A percentile compares a stretch with the other conserved stretches of the same genome.
Evolutionary conservation across 1,284 basidiomycete species (phyloP).

Genomic region (Mycena sp.): DNA sequence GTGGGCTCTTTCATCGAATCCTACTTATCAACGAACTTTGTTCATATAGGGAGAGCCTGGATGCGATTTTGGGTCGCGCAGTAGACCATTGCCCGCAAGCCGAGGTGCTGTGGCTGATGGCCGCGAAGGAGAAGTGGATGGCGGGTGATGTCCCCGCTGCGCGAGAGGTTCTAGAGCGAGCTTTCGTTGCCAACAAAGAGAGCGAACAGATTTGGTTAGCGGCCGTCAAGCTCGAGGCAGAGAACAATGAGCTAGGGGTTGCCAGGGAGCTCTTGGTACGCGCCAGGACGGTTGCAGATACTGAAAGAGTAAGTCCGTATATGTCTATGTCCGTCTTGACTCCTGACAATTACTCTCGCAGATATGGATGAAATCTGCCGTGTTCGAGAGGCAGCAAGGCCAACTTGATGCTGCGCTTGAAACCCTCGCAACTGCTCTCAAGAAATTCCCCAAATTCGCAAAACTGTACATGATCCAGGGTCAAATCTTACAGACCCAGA

Average conservation of each 20-base stretch:
- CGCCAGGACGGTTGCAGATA: constrained; percentile 90
- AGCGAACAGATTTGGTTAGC: constrained; percentile 98
- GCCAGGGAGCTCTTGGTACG: constrained; percentile 89
- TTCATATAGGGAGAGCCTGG: constrained; percentile 74
- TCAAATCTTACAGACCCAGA: constrained; percentile 80
- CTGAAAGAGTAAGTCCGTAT: constrained; percentile 81
- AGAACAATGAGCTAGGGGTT: constrained; percentile 89
- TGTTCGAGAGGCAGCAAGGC: constrained; percentile 92
- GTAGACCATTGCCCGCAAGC: constrained; percentile 93
- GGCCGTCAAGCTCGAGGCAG: constrained; percentile 95
- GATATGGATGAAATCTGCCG: constrained; percentile 99
- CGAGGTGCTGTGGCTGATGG: constrained; percentile 97
- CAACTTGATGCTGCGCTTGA: constrained; percentile 78
- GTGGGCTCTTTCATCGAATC: constrained; percentile 47
- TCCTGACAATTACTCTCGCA: constrained; percentile 40
- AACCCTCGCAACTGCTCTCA: constrained; percentile 78
- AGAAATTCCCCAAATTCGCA: constrained; percentile 86
- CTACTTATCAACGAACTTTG: constrained; percentile 4
- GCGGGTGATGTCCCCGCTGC: constrained; percentile 89
- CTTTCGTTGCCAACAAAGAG: constrained; percentile 95
- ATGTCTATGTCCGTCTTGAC: neutral
- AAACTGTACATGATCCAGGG: constrained; percentile 98
- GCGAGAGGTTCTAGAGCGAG: constrained; percentile 86
- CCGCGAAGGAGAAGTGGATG: constrained; percentile 95
- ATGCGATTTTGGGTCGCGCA: constrained; percentile 84